A percentile compares a stretch with the other conserved stretches of the same genome.
phyloP scores from a whole-genome alignment of 495 filamentous ascomycete genomes.

The Penicillium malachiteum region DNA sequence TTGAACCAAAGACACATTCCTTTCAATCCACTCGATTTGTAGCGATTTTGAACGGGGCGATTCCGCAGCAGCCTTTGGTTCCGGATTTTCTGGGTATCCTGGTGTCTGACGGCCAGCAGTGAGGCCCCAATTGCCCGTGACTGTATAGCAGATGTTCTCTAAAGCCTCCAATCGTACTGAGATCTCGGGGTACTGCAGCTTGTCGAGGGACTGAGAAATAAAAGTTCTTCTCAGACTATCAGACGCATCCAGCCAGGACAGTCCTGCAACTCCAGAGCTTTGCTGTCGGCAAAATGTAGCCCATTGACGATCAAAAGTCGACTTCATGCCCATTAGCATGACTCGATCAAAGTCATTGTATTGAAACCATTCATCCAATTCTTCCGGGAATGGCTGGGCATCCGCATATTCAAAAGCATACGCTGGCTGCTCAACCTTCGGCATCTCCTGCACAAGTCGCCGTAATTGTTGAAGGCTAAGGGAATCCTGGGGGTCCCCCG shows the following conservation, averaged over 20 bases:
- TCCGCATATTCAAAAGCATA: slow-evolving; percentile 95
- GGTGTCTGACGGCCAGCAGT: slow-evolving; percentile 55
- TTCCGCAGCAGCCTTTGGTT: slow-evolving; percentile 32
- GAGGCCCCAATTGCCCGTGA: slow-evolving; percentile 74
- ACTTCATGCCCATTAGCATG: slow-evolving; percentile 64
- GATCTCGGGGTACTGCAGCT: slow-evolving; percentile 49
- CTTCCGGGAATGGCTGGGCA: slow-evolving; percentile 73
- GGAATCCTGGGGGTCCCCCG: slow-evolving; percentile 62
- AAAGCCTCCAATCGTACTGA: slow-evolving; percentile 59
- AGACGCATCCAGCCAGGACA: slow-evolving; percentile 53
- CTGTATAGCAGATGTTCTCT: slow-evolving; percentile 73
- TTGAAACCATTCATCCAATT: slow-evolving; percentile 95
- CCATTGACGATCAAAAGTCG: slow-evolving; percentile 70
- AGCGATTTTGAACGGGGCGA: slow-evolving; percentile 48
- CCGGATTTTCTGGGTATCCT: slow-evolving; percentile 26
- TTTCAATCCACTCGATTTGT: slow-evolving; percentile 70
- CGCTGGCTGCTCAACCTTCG: slow-evolving; percentile 72
- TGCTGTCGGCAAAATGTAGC: slow-evolving; percentile 40
- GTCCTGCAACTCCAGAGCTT: slow-evolving; percentile 30
- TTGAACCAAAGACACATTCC: slow-evolving; percentile 58
- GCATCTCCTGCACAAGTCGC: slow-evolving; percentile 77
- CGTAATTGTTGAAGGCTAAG: slow-evolving; percentile 79
- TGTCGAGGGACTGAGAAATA: slow-evolving; percentile 39
- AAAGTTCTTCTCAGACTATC: slow-evolving; percentile 45
- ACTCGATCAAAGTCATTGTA: slow-evolving; percentile 77